Conservation (phyloP, 2,329 filamentous ascomycete species). For the Claviceps lovelessii region DNA sequence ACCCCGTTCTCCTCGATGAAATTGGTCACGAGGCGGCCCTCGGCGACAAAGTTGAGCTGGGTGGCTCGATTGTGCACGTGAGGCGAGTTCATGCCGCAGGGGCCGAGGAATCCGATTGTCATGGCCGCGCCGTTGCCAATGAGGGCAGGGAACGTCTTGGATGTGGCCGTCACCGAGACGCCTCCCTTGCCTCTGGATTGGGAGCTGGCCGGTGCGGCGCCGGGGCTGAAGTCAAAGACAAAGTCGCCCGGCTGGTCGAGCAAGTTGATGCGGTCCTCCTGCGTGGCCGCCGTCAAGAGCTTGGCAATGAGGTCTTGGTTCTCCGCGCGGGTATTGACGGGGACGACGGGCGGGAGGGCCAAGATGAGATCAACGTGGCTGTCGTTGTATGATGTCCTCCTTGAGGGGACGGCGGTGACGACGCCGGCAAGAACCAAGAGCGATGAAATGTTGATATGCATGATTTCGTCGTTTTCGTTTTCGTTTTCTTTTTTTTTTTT, state of each 20-base stretch:
- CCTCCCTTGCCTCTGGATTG: conserved; percentile 22
- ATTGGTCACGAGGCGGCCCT: conserved; percentile 29
- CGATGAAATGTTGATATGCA: background rate
- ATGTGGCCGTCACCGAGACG: conserved; percentile 23
- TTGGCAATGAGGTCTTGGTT: conserved; percentile 15
- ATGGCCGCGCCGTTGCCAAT: conserved; percentile 31
- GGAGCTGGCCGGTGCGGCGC: conserved; percentile 6
- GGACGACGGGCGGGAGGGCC: conserved; percentile 14
- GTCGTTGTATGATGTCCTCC: background rate
- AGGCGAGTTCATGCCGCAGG: conserved; percentile 36
- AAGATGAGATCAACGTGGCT: conserved; percentile 7
- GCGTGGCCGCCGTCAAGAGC: conserved; percentile 17
- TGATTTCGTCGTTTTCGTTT: background rate
- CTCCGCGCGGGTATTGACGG: conserved; percentile 15
- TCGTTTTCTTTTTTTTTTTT: too few relatives aligned
- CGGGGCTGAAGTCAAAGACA: conserved; percentile 27
- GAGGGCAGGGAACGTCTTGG: conserved; percentile 36
- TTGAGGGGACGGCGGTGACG: background rate
- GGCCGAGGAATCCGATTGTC: conserved; percentile 33
- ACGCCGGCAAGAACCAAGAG: conserved; percentile 2
- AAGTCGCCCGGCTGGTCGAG: conserved; percentile 23
- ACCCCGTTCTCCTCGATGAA: conserved; percentile 30
- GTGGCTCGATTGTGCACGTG: conserved; percentile 33
- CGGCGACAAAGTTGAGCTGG: conserved; percentile 32
- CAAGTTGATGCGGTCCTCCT: conserved; percentile 18